phyloP scores from a whole-genome alignment of 345 rosid genomes.

The Citrus glauca region DNA sequence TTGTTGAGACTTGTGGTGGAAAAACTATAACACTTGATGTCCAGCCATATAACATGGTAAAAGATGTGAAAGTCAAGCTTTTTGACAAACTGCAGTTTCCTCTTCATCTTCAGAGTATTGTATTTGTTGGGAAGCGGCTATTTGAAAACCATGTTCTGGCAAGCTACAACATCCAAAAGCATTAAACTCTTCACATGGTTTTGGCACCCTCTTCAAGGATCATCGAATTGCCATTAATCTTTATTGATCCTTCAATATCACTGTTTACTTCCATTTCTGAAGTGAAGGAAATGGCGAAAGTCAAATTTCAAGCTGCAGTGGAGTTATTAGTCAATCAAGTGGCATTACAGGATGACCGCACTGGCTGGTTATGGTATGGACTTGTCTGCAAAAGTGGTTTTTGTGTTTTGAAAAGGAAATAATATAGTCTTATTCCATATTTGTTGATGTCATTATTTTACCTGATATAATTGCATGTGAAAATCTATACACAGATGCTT shows the following conservation, averaged over 20 bases:
- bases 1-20: constrained; percentile 26
- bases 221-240: neutral
- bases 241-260: neutral
- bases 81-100: constrained; percentile 15
- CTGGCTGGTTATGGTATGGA: constrained; percentile 2
- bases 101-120: neutral
- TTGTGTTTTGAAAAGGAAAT: neutral
- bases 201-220: neutral
- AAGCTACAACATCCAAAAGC: constrained; percentile 24
- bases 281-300: constrained; percentile 6
- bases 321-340: neutral
- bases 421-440: neutral
- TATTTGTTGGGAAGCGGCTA: constrained; percentile 29
- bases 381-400: neutral
- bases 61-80: constrained; percentile 18
- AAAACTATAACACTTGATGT: constrained; percentile 34
- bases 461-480: neutral
- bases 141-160: constrained; percentile 14
- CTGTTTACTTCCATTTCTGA: neutral
- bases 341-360: neutral
- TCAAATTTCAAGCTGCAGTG: neutral
- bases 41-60: neutral
- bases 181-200: constrained; percentile 25
- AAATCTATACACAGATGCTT: neutral
- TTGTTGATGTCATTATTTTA: neutral